Conservation (phyloP, 768 basidiomycete genomes). For the Kondoa subrosea region DNA sequence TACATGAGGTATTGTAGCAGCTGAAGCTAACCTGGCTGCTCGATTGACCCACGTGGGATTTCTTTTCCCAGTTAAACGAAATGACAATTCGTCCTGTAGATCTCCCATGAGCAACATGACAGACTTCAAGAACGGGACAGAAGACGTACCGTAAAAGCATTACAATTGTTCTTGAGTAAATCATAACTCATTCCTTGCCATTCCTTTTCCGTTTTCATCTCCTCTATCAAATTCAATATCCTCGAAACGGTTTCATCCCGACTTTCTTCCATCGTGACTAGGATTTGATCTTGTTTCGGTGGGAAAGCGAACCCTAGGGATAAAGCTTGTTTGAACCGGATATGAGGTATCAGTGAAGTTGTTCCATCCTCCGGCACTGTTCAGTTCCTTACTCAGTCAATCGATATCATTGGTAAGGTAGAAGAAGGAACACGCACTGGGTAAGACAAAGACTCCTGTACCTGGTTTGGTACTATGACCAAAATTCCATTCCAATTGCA, state of each 20-base stretch:
- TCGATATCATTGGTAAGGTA: no score
- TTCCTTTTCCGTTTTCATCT: background rate
- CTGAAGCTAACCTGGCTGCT: background rate
- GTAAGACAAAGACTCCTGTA: background rate
- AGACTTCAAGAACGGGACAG: background rate
- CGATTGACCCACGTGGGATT: slow-evolving; percentile 3
- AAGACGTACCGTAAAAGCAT: background rate
- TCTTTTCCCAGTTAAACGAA: background rate
- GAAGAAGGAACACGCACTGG: background rate
- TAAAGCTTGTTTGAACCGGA: background rate
- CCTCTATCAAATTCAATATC: background rate
- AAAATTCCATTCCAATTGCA: background rate
- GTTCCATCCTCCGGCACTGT: background rate
- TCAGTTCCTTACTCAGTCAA: background rate
- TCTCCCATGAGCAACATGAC: background rate
- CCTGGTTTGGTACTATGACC: background rate
- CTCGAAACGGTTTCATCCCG: background rate
- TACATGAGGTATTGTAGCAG: no score
- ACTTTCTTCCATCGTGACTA: background rate
- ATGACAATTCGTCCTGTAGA: background rate
- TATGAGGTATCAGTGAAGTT: background rate
- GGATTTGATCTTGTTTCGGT: background rate
- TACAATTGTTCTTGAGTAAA: slow-evolving; percentile 1
- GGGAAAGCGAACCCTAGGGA: background rate
- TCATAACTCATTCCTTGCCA: background rate